Evolutionary conservation across 1,284 basidiomycete genomes (phyloP).

Genomic region (Pseudozyma sp.): DNA sequence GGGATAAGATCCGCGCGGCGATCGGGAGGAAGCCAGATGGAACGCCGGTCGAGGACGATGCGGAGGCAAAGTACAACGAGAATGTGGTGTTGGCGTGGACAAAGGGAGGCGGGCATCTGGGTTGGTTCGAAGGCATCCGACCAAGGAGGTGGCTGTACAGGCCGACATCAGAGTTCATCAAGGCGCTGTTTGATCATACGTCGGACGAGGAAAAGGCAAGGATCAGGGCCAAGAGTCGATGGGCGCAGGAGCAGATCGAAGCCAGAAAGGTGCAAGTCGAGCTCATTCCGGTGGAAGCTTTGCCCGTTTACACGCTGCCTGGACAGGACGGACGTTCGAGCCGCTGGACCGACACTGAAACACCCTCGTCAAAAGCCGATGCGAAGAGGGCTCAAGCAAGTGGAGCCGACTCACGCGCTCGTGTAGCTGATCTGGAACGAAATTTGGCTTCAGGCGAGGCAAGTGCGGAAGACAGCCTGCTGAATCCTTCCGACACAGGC

Average conservation of each 20-base stretch:
- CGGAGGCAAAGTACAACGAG: constrained; percentile 72
- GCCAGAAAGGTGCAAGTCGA: constrained; percentile 48
- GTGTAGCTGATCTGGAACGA: constrained; percentile 24
- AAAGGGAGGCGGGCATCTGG: constrained; percentile 87
- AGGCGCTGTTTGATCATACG: constrained; percentile 48
- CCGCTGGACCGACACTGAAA: constrained; percentile 27
- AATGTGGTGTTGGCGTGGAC: constrained; percentile 82
- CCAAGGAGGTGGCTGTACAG: constrained; percentile 60
- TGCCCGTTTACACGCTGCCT: constrained; percentile 49
- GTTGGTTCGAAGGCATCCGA: constrained; percentile 81
- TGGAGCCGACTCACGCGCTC: constrained; percentile 15
- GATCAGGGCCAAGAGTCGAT: constrained; percentile 20
- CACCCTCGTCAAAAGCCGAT: not conserved
- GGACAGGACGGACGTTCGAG: constrained; percentile 28
- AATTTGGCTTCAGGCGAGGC: constrained; percentile 16
- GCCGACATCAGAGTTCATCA: constrained; percentile 57
- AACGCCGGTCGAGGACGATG: constrained; percentile 69
- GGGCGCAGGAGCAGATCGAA: constrained; percentile 30
- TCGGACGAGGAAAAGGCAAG: constrained; percentile 25
- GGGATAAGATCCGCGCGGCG: constrained; percentile 33
- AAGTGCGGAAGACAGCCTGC: constrained; percentile 26
- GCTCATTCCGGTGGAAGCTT: constrained; percentile 48
- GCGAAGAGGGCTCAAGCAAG: not conserved
- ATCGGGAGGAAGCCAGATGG: constrained; percentile 50
- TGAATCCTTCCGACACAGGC: constrained; percentile 37